Base-by-base conservation (phyloP, 441 rosid species). In the Melastoma candidum region DNA sequence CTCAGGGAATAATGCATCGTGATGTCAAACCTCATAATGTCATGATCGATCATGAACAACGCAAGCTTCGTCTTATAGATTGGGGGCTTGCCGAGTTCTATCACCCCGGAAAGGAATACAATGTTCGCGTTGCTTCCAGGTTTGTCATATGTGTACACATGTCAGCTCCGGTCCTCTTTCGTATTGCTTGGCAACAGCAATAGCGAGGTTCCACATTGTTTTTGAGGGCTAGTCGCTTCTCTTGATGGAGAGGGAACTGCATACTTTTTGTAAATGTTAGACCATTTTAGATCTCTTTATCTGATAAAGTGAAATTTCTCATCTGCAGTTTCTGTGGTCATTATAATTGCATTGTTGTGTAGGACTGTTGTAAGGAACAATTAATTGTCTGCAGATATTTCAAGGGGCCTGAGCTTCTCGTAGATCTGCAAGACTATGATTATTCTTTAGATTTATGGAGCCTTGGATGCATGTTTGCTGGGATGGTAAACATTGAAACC, bases 11-110 rank as follows among this genome's bases (percentile, higher is more conserved):
- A 46, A 89, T 93, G 97, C 99, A 93, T 66, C 80, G 96, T 49
- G 99, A 93, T 76, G 99, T 93, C 56, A 93, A 86, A 70, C 99
- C 97, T 0, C 99, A 89, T 67, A 93, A 93, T 74, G 96, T 93
- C 56, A 89, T 93, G 99, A 89, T 93, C 74, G 97, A 89, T 74
- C 99, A 89, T n/a, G 99, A 82, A 58, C 96, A 80, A 69, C 75
- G 93, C 53, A 93, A 89, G 63, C 97, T 93, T 51, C 95, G 96
- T 27, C 81, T 93, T 49, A 89, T 93, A 58, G 99, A 89, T 54
- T 93, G 97, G 96, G 99, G 99, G 58, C 85, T 93, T 17, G 22
- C 97, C 6, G 99, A 93, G 61, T 93, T 93, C 48, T 93, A 93
- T 66, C 97, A 93, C 77, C 99, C 97, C 47, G 96, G 87, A 50